These are phyloP conservation scores for Fusarium sp. DNA, from an alignment of 2,329 filamentous ascomycete genomes.

Conservation along the genomic window DNA sequence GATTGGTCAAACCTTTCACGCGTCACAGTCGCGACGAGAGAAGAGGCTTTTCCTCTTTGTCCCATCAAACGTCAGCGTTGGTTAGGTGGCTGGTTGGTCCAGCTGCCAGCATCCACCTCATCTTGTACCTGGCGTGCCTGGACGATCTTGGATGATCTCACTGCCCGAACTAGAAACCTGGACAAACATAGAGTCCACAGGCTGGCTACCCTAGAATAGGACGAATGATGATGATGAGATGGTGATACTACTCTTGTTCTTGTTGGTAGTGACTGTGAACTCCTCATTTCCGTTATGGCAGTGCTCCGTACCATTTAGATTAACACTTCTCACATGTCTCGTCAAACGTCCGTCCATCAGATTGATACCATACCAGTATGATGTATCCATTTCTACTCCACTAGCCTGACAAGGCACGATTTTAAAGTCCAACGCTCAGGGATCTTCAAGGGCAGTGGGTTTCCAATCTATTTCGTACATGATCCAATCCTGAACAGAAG, in stretches of 20 bases:
- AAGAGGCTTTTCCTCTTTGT: constrained; percentile 6
- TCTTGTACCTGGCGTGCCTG: constrained; percentile 38
- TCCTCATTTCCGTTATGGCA: constrained; percentile 8
- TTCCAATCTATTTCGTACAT: not conserved
- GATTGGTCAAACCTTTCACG: constrained; percentile 43
- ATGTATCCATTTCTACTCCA: constrained; percentile 21
- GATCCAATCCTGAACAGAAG: not conserved
- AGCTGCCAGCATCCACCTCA: constrained; percentile 9
- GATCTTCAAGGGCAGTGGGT: not conserved
- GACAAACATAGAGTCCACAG: not conserved
- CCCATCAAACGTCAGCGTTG: constrained; percentile 13
- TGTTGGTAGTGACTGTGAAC: not conserved
- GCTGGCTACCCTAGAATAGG: not conserved
- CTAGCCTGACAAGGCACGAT: constrained; percentile 25
- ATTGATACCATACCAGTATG: constrained; percentile 25
- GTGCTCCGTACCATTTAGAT: constrained; percentile 22
- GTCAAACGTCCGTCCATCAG: constrained; percentile 27
- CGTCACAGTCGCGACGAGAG: constrained; percentile 48
- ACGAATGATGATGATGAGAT: constrained; percentile 12
- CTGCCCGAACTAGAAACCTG: constrained; percentile 10
- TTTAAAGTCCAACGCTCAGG: not conserved
- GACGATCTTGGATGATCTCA: constrained; percentile 29
- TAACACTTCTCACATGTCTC: constrained; percentile 34
- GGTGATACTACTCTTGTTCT: not conserved
- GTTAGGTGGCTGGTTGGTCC: constrained; percentile 31